Conservation (phyloP, 176 grass and related monocot genomes). For the Alopecurus myosuroides region DNA sequence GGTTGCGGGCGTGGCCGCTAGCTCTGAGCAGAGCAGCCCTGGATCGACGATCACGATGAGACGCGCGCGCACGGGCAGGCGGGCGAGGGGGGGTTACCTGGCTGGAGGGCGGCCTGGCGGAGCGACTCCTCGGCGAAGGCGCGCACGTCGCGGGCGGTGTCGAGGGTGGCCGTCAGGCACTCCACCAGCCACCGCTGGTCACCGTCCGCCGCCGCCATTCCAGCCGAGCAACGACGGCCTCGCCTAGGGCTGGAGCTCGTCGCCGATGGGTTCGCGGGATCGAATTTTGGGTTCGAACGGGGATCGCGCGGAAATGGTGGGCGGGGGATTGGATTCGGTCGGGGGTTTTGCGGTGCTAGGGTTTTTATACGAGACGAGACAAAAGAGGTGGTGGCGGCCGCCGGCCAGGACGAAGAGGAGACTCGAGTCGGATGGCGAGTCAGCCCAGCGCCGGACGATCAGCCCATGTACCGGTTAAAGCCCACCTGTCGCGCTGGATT, state of each 20-base stretch:
- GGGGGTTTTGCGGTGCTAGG: conserved; percentile 19
- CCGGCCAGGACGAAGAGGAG: not conserved
- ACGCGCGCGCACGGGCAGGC: no score
- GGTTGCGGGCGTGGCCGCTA: no score
- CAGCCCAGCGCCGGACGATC: no score
- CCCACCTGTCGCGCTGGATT: no score
- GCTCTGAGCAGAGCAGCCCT: no score
- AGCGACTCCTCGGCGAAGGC: conserved; percentile 91
- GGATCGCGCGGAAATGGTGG: conserved; percentile 12
- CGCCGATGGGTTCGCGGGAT: not conserved
- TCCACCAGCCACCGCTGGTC: conserved; percentile 94
- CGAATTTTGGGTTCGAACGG: not conserved
- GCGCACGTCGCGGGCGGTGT: conserved; percentile 74
- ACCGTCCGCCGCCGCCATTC: conserved; percentile 38
- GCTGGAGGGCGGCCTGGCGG: conserved; percentile 68
- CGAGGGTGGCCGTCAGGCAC: conserved; percentile 74
- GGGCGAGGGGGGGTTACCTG: conserved; percentile 28
- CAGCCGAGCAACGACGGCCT: not conserved
- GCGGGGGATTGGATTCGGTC: not conserved
- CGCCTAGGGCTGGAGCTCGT: not conserved
- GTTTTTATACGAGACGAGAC: conserved; percentile 29
- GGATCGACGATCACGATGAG: no score
- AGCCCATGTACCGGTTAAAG: no score
- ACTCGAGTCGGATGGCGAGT: no score
- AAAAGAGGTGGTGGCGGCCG: not conserved